Evolutionary conservation across 352 stramenopile species (phyloP).

Genomic region (Phytophthora pseudosyringae): DNA sequence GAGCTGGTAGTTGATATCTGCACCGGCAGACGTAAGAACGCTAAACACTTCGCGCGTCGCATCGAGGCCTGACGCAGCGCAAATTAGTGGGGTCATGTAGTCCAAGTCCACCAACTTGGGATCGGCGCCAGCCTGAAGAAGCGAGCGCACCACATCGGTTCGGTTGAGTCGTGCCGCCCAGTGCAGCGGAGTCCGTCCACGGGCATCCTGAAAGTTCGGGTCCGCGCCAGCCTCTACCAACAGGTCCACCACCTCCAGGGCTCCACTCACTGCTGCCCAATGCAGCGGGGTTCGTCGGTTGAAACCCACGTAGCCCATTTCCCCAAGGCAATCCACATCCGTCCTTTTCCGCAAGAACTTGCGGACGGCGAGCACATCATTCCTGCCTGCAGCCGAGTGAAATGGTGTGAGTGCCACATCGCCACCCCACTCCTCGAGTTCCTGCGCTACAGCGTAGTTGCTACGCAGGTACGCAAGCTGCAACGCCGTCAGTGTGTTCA

Average conservation of each 20-base stretch:
- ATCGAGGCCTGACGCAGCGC: conserved; percentile 53
- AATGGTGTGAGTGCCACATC: conserved; percentile 85
- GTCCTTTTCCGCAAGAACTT: conserved; percentile 70
- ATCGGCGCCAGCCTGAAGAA: conserved; percentile 53
- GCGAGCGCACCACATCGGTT: conserved; percentile 51
- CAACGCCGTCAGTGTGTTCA: conserved; percentile 83
- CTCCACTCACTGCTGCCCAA: conserved; percentile 78
- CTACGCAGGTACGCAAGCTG: conserved; percentile 80
- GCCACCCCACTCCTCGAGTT: conserved; percentile 81
- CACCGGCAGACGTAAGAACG: conserved; percentile 58
- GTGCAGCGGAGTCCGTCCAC: conserved; percentile 74
- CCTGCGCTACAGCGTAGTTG: conserved; percentile 78
- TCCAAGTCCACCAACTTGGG: conserved; percentile 61
- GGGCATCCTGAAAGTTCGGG: conserved; percentile 78
- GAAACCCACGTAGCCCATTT: conserved; percentile 82
- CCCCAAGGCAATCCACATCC: conserved; percentile 72
- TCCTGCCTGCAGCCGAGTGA: conserved; percentile 64
- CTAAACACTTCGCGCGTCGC: conserved; percentile 62
- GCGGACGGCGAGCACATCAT: conserved; percentile 61
- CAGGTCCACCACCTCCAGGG: conserved; percentile 60
- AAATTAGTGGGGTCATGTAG: conserved; percentile 74
- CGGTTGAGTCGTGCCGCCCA: conserved; percentile 78
- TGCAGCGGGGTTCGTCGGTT: conserved; percentile 83
- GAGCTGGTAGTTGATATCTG: conserved; percentile 77
- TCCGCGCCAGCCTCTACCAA: conserved; percentile 73